phyloP scores from a whole-genome alignment of 1,139 yeast species.

The Lodderomyces margitis region DNA sequence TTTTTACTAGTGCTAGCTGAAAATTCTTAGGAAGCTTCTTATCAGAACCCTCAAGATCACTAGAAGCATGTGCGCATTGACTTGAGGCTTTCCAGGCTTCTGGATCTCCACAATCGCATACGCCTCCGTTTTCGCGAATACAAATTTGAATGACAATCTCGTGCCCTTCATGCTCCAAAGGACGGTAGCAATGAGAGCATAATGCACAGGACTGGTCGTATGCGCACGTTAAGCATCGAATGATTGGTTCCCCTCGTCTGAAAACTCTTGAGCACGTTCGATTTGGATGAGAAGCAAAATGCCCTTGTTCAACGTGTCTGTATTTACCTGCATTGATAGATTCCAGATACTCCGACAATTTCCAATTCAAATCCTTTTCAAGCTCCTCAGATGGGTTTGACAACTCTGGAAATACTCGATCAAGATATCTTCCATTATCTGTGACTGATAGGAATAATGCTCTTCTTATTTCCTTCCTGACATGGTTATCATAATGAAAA shows the following conservation, averaged over 20 bases:
- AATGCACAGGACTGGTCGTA: conserved; percentile 84
- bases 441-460: conserved; percentile 54
- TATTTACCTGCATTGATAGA: conserved; percentile 20
- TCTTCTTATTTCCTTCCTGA: conserved; percentile 43
- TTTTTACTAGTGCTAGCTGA: conserved; percentile 31
- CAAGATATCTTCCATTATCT: conserved; percentile 46
- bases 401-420: conserved; percentile 49
- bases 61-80: conserved; percentile 32
- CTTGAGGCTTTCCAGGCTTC: conserved; percentile 52
- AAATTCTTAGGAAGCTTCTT: conserved; percentile 35
- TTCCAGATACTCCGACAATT: conserved; percentile 31
- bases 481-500: conserved; percentile 34
- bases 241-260: conserved; percentile 82
- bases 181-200: conserved; percentile 75
- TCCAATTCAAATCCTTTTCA: conserved; percentile 39
- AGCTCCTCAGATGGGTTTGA: conserved; percentile 20
- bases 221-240: conserved; percentile 81
- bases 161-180: conserved; percentile 72
- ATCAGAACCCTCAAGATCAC: conserved; percentile 14
- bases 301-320: conserved; percentile 25
- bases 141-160: conserved; percentile 71
- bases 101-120: conserved; percentile 67
- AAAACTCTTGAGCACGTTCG: conserved; percentile 79
- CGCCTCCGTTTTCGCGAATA: conserved; percentile 83
- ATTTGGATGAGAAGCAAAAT: conserved; percentile 56